A percentile compares a stretch with the other conserved stretches of the same genome.
Conservation (phyloP, 352 stramenopile genomes). For the Phytophthora niederhauseri region DNA sequence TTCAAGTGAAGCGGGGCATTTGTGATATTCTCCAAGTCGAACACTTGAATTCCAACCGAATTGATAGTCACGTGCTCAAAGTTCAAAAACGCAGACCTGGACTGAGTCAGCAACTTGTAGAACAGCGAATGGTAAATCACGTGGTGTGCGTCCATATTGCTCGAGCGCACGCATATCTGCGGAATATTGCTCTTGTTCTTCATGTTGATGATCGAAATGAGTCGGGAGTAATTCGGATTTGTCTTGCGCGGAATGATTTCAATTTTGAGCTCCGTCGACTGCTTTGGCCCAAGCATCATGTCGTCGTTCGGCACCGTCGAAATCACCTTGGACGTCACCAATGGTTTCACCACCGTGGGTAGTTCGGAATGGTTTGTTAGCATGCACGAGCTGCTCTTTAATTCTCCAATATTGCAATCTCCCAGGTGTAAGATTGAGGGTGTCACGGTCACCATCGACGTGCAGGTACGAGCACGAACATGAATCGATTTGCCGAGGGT, state of each 20-base stretch:
- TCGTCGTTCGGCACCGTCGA: conserved; percentile 90
- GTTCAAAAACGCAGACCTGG: conserved; percentile 86
- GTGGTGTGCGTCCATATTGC: conserved; percentile 92
- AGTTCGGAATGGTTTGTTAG: conserved; percentile 91
- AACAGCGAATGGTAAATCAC: conserved; percentile 93
- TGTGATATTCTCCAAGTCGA: conserved; percentile 91
- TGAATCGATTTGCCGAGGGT: conserved; percentile 88
- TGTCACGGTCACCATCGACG: conserved; percentile 85
- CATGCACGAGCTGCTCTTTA: conserved; percentile 88
- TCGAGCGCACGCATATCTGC: conserved; percentile 88
- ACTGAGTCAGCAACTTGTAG: conserved; percentile 89
- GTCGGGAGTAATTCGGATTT: conserved; percentile 88
- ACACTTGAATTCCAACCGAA: conserved; percentile 86
- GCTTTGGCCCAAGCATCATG: conserved; percentile 85
- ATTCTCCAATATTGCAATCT: conserved; percentile 90
- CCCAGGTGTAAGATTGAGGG: conserved; percentile 87
- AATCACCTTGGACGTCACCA: conserved; percentile 91
- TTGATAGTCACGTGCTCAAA: conserved; percentile 90
- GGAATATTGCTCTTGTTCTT: conserved; percentile 89
- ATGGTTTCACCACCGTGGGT: conserved; percentile 83
- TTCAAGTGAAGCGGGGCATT: conserved; percentile 81
- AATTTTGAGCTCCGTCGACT: conserved; percentile 88
- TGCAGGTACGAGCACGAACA: conserved; percentile 85
- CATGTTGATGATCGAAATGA: conserved; percentile 89
- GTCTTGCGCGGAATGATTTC: conserved; percentile 92